Evolutionary conservation across 2,329 filamentous ascomycete species (phyloP).

Genomic region (Claviceps humidiphila): DNA sequence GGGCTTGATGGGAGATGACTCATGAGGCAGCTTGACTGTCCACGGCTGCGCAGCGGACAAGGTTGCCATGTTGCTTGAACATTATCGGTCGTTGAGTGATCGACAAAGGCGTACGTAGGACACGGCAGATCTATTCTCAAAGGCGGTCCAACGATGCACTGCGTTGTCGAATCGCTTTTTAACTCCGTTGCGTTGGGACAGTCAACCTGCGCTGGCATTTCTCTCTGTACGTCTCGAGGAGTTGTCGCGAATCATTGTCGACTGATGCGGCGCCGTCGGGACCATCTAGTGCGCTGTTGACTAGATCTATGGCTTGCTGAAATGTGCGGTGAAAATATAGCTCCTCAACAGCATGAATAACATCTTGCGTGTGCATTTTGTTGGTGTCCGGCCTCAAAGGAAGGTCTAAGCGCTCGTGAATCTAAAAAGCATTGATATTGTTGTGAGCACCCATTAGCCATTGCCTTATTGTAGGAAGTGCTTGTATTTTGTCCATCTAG

Average conservation of each 20-base stretch:
- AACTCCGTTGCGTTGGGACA: neutral
- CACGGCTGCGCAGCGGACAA: too few relatives aligned
- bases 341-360: conserved; percentile 43
- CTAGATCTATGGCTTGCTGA: conserved; percentile 29
- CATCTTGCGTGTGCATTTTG: conserved; percentile 36
- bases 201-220: conserved; percentile 24
- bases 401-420: conserved; percentile 28
- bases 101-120: neutral
- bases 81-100: neutral
- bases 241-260: conserved; percentile 28
- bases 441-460: neutral
- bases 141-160: neutral
- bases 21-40: neutral
- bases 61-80: neutral
- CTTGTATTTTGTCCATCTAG: neutral
- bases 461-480: neutral
- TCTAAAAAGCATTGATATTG: conserved; percentile 18
- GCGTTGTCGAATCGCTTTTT: neutral
- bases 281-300: conserved; percentile 19
- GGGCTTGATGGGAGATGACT: neutral
- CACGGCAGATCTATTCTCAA: neutral
- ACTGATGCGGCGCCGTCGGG: conserved; percentile 19
- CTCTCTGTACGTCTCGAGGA: conserved; percentile 28
- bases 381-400: conserved; percentile 24
- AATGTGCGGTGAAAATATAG: conserved; percentile 41